These are phyloP conservation scores for Rhododendron ferrugineum DNA, from an alignment of 148 eudicot genomes.

Conservation along the genomic window DNA sequence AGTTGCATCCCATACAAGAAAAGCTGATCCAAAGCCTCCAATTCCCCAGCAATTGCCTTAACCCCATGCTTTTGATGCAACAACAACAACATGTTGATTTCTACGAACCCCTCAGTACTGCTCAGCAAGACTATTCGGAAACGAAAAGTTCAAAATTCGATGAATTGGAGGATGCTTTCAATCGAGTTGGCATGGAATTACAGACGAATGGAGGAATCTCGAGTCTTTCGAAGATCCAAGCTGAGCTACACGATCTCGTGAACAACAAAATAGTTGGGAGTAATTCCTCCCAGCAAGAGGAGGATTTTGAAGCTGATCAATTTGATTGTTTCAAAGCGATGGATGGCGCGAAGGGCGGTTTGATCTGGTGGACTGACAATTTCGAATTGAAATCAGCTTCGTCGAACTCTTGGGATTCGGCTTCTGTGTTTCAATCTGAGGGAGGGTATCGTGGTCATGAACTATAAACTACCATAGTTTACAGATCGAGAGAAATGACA, in stretches of 20 bases:
- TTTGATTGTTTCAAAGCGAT: conserved; percentile 39
- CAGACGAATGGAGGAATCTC: conserved; percentile 17
- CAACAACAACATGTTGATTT: conserved; percentile 4
- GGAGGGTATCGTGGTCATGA: conserved; percentile 26
- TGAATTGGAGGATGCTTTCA: conserved; percentile 9
- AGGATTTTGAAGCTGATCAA: conserved; percentile 16
- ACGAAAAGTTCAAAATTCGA: conserved; percentile 4
- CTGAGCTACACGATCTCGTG: conserved; percentile 35
- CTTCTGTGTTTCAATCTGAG: conserved; percentile 21
- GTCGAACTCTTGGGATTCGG: conserved; percentile 35
- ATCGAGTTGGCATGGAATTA: not conserved
- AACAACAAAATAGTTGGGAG: conserved; percentile 12
- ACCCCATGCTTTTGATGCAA: conserved; percentile 18
- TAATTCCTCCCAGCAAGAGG: not conserved
- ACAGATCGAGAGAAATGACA: not conserved
- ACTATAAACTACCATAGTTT: not conserved
- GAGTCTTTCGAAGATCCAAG: conserved; percentile 20
- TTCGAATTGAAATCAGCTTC: conserved; percentile 27
- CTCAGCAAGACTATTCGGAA: conserved; percentile 15
- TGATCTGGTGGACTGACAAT: conserved; percentile 41
- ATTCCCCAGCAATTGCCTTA: conserved; percentile 18
- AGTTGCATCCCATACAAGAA: conserved; percentile 66
- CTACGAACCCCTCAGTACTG: not conserved
- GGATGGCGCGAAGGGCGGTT: conserved; percentile 28
- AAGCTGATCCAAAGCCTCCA: conserved; percentile 55